Evolutionary conservation across 805 yeast genomes (phyloP).

Genomic region (Starmerella gropengiesseri): DNA sequence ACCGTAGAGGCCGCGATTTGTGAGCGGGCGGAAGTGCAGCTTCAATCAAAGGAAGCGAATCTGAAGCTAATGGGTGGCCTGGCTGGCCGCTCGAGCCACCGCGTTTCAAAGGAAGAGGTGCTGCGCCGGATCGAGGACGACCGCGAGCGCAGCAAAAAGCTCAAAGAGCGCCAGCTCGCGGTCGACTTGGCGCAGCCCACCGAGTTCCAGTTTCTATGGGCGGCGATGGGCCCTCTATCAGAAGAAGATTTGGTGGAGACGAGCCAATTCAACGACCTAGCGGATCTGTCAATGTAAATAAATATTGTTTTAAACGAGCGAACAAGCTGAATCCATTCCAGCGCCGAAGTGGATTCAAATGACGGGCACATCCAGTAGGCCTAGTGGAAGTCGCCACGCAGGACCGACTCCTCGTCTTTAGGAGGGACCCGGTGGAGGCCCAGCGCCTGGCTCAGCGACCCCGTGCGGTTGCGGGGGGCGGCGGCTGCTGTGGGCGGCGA

Average conservation of each 20-base stretch:
- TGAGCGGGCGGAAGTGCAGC: constrained; percentile 1
- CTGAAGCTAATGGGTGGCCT: constrained; percentile 1
- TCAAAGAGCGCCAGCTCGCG: constrained; percentile 73
- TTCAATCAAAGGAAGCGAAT: constrained; percentile 6
- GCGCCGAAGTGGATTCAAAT: no score
- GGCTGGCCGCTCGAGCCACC: constrained; percentile 3
- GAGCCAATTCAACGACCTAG: neutral
- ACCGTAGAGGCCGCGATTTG: constrained; percentile 3
- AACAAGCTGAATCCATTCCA: no score
- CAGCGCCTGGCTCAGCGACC: constrained; percentile 11
- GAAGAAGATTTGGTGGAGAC: neutral
- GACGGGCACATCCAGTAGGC: neutral
- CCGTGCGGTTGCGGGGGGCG: constrained; percentile 4
- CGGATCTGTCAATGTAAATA: constrained; percentile 1
- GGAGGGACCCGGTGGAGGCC: constrained; percentile 16
- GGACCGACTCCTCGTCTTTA: constrained; percentile 16
- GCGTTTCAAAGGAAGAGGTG: constrained; percentile 41
- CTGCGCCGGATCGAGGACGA: constrained; percentile 82
- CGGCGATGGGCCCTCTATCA: constrained; percentile 5
- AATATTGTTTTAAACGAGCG: no score
- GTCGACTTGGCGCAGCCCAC: constrained; percentile 38
- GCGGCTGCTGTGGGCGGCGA: neutral
- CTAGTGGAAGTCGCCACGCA: constrained; percentile 14
- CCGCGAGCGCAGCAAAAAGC: constrained; percentile 71
- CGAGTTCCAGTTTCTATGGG: constrained; percentile 43